phyloP scores from a whole-genome alignment of 192 early-diverging fungal species.

The Gamsiella multidivaricata region DNA sequence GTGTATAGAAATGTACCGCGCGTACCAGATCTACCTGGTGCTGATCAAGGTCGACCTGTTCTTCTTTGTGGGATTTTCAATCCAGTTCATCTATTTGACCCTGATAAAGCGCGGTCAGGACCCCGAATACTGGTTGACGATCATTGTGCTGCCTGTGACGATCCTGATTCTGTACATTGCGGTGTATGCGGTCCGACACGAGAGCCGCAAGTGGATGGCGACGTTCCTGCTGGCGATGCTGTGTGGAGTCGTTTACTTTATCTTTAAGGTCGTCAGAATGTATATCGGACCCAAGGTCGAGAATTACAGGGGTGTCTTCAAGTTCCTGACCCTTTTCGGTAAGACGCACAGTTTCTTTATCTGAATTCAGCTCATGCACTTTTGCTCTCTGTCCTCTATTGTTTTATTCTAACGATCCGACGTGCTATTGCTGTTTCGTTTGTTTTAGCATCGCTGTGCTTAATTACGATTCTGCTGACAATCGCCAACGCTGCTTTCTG shows the following conservation, averaged over 20 bases:
- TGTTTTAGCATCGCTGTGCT: conserved; percentile 55
- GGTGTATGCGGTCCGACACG: conserved; percentile 75
- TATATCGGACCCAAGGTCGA: conserved; percentile 44
- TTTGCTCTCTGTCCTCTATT: neutral
- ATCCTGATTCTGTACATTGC: conserved; percentile 70
- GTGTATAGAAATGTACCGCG: conserved; percentile 66
- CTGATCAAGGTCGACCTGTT: conserved; percentile 87
- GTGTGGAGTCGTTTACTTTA: conserved; percentile 74
- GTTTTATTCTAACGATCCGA: no score
- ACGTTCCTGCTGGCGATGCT: conserved; percentile 69
- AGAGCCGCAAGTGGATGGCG: conserved; percentile 70
- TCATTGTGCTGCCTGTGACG: conserved; percentile 69
- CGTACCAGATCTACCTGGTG: conserved; percentile 82
- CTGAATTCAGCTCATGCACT: no score
- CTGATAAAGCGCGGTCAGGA: conserved; percentile 62
- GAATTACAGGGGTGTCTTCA: conserved; percentile 62
- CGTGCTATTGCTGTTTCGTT: conserved; percentile 1
- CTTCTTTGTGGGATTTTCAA: conserved; percentile 82
- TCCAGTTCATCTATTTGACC: conserved; percentile 79
- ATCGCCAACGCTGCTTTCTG: conserved; percentile 59
- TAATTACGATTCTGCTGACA: conserved; percentile 60
- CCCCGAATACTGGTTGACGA: conserved; percentile 63
- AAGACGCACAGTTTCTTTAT: conserved; percentile 8
- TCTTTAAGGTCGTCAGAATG: conserved; percentile 76
- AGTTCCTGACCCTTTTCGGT: conserved; percentile 81